Base-by-base conservation (phyloP, 805 yeast species). In the Wickerhamomyces mucosus region DNA sequence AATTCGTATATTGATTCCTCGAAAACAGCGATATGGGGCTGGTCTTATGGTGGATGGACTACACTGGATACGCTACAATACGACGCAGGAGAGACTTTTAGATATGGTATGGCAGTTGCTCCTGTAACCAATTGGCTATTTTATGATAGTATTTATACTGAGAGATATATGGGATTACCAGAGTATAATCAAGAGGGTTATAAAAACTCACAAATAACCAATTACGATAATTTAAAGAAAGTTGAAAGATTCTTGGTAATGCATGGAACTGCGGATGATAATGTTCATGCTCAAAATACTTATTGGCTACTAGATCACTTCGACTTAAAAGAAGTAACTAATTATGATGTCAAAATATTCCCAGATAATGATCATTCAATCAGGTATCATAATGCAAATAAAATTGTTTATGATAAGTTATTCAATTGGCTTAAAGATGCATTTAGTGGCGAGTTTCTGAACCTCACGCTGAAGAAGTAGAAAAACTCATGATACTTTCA, bases 221-320 rank as follows among this genome's bases (percentile, higher is more conserved):
- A 80, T 30, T 69, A 69, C 17, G 66, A 67, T 2, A 67, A 65
- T 7, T 66, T 92, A 43, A 71, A 66, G 13, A 51, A 61, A 25
- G 68, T 63, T 4, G 64, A 67, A 28, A 65, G 97, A 45, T 86
- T 92, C 50, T 57, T 92, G 37, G 54, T 92, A 19, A 85, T 89
- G 94, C 98, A 92, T 50, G 98, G 98, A 2, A 78, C 96, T 0
- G 95, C 96, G 4, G 98, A 92, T 58, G 98, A 92, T 54, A 92
- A 92, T 49, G 98, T 92, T 28, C 98, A 92, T 56, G 71, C 89
- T 52, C 98, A 92, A 53, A 85, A 92, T 60, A 74, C 92, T 23
- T 65, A 85, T 40, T 73, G 77, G 43, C 59, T 92, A 24, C 49
- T 92, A 28, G 97, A 92, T 56, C 57, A 69, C 38, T 63, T 89